Conservation (phyloP, 2,329 filamentous ascomycete genomes). For the Hypoxylon sp. region DNA sequence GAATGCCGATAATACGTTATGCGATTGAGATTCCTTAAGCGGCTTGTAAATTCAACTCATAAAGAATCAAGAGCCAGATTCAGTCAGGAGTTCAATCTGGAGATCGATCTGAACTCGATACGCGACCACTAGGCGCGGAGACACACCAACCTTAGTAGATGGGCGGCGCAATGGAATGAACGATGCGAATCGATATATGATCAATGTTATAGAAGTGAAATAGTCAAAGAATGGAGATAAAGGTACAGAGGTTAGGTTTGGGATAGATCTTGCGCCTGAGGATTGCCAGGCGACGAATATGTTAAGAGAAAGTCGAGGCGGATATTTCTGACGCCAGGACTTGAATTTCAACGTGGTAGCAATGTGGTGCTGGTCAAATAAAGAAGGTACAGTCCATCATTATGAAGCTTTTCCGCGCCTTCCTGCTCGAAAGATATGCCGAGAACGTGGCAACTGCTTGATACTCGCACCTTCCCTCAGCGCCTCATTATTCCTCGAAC, state of each 20-base stretch:
- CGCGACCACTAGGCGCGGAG: not conserved
- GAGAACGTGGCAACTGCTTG: not conserved
- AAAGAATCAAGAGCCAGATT: not conserved
- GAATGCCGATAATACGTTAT: not conserved
- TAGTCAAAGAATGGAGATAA: not conserved
- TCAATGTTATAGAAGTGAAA: not conserved
- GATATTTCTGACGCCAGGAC: too few relatives aligned
- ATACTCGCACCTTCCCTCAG: constrained; percentile 6
- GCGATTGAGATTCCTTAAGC: not conserved
- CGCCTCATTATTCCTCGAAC: not conserved
- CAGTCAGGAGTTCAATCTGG: not conserved
- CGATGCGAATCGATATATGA: not conserved
- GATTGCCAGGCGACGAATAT: not conserved
- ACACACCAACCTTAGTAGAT: not conserved
- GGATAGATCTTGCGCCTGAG: not conserved
- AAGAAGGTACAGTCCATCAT: constrained; percentile 1
- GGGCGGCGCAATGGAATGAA: not conserved
- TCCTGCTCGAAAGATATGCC: not conserved
- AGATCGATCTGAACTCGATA: not conserved
- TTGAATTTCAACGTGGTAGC: not conserved
- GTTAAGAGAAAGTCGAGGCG: not conserved
- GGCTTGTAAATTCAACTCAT: not conserved
- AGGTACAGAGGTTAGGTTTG: not conserved
- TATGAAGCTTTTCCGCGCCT: not conserved
- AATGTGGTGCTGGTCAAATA: not conserved